These are phyloP conservation scores for Mycosarcoma maydis DNA, from an alignment of 1,284 basidiomycete genomes.

Conservation along the genomic window DNA sequence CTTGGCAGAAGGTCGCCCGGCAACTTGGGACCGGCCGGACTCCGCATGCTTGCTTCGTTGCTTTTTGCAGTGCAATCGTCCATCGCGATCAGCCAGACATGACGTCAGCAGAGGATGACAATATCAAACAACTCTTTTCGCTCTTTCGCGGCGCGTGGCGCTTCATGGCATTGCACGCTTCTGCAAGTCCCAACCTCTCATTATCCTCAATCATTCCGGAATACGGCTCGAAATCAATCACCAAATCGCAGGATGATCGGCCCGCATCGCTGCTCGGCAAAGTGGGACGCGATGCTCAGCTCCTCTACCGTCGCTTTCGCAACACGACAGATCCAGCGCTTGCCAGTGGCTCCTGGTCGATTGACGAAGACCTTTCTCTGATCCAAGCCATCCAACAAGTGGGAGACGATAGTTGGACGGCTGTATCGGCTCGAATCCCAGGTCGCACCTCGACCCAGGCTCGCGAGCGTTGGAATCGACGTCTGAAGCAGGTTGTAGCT, in stretches of 20 bases:
- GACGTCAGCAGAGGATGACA: constrained; percentile 22
- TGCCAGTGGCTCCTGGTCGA: constrained; percentile 28
- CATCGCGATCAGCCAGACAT: constrained; percentile 27
- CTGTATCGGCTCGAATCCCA: constrained; percentile 19
- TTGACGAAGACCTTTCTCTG: constrained; percentile 24
- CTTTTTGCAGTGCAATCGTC: constrained; percentile 21
- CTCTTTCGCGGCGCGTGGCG: constrained; percentile 43
- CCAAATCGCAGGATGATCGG: background rate
- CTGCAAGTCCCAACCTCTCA: constrained; percentile 9
- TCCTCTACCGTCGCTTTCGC: constrained; percentile 31
- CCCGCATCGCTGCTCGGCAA: constrained; percentile 17
- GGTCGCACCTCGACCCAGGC: constrained; percentile 39
- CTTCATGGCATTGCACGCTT: constrained; percentile 30
- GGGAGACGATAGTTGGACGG: constrained; percentile 28
- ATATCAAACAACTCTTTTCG: constrained; percentile 26
- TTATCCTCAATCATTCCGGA: background rate
- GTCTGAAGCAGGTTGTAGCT: constrained; percentile 22
- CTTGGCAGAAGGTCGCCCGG: constrained; percentile 26
- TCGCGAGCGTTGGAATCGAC: constrained; percentile 32
- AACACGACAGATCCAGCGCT: constrained; percentile 37
- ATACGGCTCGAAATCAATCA: background rate
- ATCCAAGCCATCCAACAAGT: constrained; percentile 14
- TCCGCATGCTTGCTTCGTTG: constrained; percentile 33
- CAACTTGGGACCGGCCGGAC: constrained; percentile 23
- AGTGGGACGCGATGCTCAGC: constrained; percentile 21